These are phyloP conservation scores for Macrophomina pseudophaseolina DNA, from an alignment of 2,329 filamentous ascomycete genomes.

Conservation along the genomic window DNA sequence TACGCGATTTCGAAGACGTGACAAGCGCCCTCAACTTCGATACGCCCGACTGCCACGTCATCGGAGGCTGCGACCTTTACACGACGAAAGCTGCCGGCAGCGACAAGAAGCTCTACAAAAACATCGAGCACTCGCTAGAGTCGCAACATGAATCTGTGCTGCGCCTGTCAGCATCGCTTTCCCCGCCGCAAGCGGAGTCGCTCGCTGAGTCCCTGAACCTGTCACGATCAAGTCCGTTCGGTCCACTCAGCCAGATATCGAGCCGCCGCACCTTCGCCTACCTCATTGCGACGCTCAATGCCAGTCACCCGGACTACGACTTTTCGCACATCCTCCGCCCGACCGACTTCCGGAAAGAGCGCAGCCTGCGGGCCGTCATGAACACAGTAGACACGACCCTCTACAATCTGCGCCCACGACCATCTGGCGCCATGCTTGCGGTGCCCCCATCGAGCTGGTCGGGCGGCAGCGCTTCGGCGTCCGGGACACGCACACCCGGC, in stretches of 20 bases:
- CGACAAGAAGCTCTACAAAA: slow-evolving; percentile 97
- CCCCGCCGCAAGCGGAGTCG: slow-evolving; percentile 76
- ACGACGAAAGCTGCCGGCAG: slow-evolving; percentile 94
- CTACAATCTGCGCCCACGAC: slow-evolving; percentile 76
- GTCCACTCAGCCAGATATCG: slow-evolving; percentile 83
- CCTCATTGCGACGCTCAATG: slow-evolving; percentile 93
- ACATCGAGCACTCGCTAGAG: slow-evolving; percentile 89
- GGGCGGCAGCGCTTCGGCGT: slow-evolving; percentile 48
- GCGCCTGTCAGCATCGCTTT: slow-evolving; percentile 83
- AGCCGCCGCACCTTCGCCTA: slow-evolving; percentile 94
- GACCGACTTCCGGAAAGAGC: slow-evolving; percentile 86
- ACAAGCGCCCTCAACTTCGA: slow-evolving; percentile 95
- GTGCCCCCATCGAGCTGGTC: slow-evolving; percentile 37
- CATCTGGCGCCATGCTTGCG: slow-evolving; percentile 38
- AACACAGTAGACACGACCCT: slow-evolving; percentile 85
- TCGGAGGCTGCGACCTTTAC: slow-evolving; percentile 94
- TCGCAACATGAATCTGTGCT: slow-evolving; percentile 88
- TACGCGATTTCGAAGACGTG: slow-evolving; percentile 88
- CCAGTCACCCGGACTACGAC: slow-evolving; percentile 94
- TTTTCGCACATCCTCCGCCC: slow-evolving; percentile 92
- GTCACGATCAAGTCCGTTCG: slow-evolving; percentile 88
- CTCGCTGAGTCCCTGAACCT: slow-evolving; percentile 73
- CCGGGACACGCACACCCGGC: slow-evolving; percentile 55
- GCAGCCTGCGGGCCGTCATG: slow-evolving; percentile 80
- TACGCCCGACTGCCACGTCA: slow-evolving; percentile 88